These are phyloP conservation scores for Trebouxia sp. DNA, from an alignment of 139 green algal genomes.

Conservation along the genomic window DNA sequence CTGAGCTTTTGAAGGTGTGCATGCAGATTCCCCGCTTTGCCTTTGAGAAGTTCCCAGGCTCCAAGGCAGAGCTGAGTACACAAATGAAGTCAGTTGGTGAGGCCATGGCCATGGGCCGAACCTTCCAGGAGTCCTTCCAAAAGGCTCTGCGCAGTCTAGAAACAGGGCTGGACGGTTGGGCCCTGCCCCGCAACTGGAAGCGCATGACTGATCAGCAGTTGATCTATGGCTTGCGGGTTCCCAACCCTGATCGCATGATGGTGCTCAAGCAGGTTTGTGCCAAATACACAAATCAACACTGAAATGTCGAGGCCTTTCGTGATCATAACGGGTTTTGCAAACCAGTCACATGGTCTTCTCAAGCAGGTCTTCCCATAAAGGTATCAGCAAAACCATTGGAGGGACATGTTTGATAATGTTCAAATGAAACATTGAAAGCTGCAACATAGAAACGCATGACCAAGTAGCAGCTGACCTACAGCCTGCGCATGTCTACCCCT, in stretches of 20 bases:
- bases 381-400: too few relatives aligned
- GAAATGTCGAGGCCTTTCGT: too few relatives aligned
- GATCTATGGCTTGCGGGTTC: slow-evolving; percentile 86
- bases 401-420: too few relatives aligned
- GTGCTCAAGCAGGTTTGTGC: slow-evolving; percentile 73
- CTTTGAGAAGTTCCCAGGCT: slow-evolving; percentile 99
- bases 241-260: slow-evolving; percentile 89
- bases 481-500: too few relatives aligned
- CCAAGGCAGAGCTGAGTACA: slow-evolving; percentile 87
- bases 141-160: slow-evolving; percentile 96
- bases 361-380: too few relatives aligned
- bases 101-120: slow-evolving; percentile 98
- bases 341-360: too few relatives aligned
- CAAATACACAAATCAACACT: not conserved
- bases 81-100: slow-evolving; percentile 97
- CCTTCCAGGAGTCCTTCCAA: slow-evolving; percentile 97
- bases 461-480: too few relatives aligned
- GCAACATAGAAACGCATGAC: too few relatives aligned
- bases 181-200: slow-evolving; percentile 81
- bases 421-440: too few relatives aligned
- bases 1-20: too few relatives aligned
- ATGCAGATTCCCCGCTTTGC: slow-evolving; percentile 86
- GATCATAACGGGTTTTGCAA: too few relatives aligned
- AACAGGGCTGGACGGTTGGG: slow-evolving; percentile 88
- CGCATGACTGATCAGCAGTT: slow-evolving; percentile 72